Base-by-base conservation (phyloP, 139 green algal species). In the Haematococcus sp. region DNA sequence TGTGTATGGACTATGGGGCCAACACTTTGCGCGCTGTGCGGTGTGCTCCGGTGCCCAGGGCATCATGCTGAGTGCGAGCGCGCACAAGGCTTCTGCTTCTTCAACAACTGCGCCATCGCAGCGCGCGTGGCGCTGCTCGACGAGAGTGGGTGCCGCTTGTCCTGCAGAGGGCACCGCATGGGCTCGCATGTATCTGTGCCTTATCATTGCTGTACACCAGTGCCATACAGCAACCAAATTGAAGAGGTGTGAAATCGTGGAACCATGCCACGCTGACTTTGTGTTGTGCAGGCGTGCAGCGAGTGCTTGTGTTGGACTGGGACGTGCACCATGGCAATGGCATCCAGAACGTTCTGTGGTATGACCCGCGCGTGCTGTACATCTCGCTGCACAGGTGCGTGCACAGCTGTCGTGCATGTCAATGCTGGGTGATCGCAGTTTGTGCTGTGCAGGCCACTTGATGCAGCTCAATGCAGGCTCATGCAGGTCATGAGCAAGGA, bases 41-140 rank as follows among this genome's bases (percentile, higher is more conserved):
- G n/a, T n/a, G n/a, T n/a, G n/a, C n/a, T n/a, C n/a, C n/a, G n/a
- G n/a, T n/a, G n/a, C n/a, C n/a, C 11, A 49, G 40, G 92, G 0
- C 92, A 97, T 75, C 92, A 97, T 65, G 92, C 92, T 22, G 87
- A 91, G 80, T 79, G 83, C 31, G 65, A 73, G 19, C 67, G 77
- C 7, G 75, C 86, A 22, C 88, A 88, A 81, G 91, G 92, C 49
- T 97, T 97, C 77, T 97, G 92, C 88, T 93, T 94, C 76, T 93
- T 84, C 88, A 96, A 97, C 81, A 93, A 87, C 61, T 77, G 79
- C 22, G 81, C 78, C 23, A 74, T 84, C 9, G 84, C 88, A 0
- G 87, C 84, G 35, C 71, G 76, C 46, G 80, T 49, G 17, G 87
- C 85, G 0, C 77, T 88, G 46, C 17, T 73, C 65, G 51, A 80